Evolutionary conservation across 1,284 basidiomycete genomes (phyloP), one percentile per base, ranked within the genome.

Genomic region (Cerrena zonata): DNA sequence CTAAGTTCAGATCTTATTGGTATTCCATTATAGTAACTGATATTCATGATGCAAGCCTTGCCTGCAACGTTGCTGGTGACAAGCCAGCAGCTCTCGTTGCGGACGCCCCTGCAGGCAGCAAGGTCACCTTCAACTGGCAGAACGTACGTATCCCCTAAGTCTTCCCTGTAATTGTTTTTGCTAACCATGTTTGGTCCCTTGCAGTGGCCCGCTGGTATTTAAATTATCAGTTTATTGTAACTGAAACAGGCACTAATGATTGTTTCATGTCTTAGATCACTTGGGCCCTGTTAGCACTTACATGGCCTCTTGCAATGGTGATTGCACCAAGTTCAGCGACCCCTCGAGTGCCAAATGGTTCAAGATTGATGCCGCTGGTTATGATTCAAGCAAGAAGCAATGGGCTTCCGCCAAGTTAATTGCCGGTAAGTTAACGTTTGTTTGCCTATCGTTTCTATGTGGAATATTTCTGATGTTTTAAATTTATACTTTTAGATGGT

Each of bases 231-330:
- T 34, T 45, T 13, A 5, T 52, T 37, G n/a, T n/a, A n/a, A n/a
- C n/a, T n/a, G 37, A 27, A 18, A 18, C 24, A 18, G 44, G 7
- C 24, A 22, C 21, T 44, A 12, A n/a, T 36, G 36, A 23, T 50
- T n/a, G n/a, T 21, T 38, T 19, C 12, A 21, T 4, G 24, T 57
- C 49, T 18, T 34, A 48, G 65, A 65, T 43, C 65, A 66, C 45
- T 41, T 68, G 58, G 70, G 70, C 18, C 66, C 68, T 22, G 65
- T 71, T 7, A 61, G 64, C 30, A 66, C 65, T 36, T 72, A 71
- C 58, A 72, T 73, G 62, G 62, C 70, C 4, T 61, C 64, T 19
- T 72, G 70, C 59, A 59, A 67, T 22, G 65, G 62, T 5, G 62
- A 67, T 50, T 72, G 71, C 57, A 55, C 58, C n/a, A 61, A 45